Evolutionary conservation across 169 alveolate species (phyloP), one percentile per base, ranked within the genome.

Genomic region (Cyclospora cayetanensis): DNA sequence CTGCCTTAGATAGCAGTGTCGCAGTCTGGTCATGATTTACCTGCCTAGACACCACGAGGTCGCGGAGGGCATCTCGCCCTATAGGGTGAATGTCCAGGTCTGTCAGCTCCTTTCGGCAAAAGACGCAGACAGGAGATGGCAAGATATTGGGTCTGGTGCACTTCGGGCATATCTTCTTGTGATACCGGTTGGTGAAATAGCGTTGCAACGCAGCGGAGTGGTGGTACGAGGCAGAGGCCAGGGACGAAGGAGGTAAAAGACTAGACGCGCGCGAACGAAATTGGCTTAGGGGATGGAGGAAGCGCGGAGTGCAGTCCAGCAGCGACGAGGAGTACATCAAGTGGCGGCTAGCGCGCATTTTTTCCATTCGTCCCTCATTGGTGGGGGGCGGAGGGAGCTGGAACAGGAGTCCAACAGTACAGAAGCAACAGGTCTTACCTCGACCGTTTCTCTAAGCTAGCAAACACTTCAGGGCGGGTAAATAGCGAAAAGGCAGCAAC

Each of bases 181-280:
- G 77, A 41, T 29, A 70, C 25, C 92, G 70, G 37, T 87, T 87
- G 22, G 92, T 87, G 74, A 66, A 87, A 46, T 27, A 87, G 42
- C 92, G 87, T 25, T 87, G 92, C 65, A 87, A 39, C 9, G 35
- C 50, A 4, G 87, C 20, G 5, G 92, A 87, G 77, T 87, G 92
- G 43, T 87, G 92, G n/a, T 74, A 74, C 20, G 12, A 2, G 63
- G 27, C 63, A 50, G 63, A 18, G 63, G 63, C 63, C 1, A n/a
- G 63, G 12, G 27, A n/a, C 27, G 12, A 50, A 50, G 63, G 63
- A 50, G 22, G 27, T n/a, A n/a, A n/a, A n/a, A n/a, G n/a, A n/a
- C n/a, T n/a, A n/a, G n/a, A n/a, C n/a, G n/a, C n/a, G n/a, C n/a
- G n/a, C n/a, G n/a, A n/a, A n/a, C n/a, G n/a, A n/a, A n/a, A n/a